Conservation (phyloP, 2,329 filamentous ascomycete species). For the Chaetomium sp. region DNA sequence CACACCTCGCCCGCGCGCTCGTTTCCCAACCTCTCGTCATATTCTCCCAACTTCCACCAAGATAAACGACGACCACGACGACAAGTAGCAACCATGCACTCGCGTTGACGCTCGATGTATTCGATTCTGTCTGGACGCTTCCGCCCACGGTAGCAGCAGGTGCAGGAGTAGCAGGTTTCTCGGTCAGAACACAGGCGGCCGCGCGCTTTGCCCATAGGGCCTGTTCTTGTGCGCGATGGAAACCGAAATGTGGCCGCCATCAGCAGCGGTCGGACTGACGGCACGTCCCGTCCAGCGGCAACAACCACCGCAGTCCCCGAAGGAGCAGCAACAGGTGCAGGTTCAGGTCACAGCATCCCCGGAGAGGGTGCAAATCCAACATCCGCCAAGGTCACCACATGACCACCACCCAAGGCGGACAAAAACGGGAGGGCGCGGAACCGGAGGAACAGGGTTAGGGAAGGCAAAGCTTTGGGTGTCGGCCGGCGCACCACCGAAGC, state of each 20-base stretch:
- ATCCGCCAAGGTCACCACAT: conserved; percentile 18
- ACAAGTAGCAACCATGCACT: neutral
- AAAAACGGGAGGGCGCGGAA: conserved; percentile 4
- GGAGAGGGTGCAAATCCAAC: conserved; percentile 11
- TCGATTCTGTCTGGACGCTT: conserved; percentile 11
- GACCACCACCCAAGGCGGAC: conserved; percentile 10
- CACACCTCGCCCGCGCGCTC: neutral
- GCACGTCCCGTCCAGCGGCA: conserved; percentile 17
- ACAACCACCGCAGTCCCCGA: conserved; percentile 13
- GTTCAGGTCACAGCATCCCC: conserved; percentile 14
- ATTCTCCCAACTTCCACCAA: neutral
- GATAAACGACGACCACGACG: neutral
- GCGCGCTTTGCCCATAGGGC: conserved; percentile 9
- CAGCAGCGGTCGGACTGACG: conserved; percentile 15
- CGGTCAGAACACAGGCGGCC: conserved; percentile 13
- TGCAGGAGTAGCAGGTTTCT: conserved; percentile 15
- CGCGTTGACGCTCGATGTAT: conserved; percentile 23
- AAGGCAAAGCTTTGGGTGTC: conserved; percentile 26
- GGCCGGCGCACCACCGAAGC: conserved; percentile 27
- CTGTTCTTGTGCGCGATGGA: conserved; percentile 17
- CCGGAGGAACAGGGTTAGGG: conserved; percentile 15
- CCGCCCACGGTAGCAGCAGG: conserved; percentile 13
- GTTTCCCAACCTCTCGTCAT: neutral
- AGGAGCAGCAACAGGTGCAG: conserved; percentile 8
- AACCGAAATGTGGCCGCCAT: conserved; percentile 17